These are phyloP conservation scores for Fusarium aywerte DNA, from an alignment of 2,329 filamentous ascomycete genomes.

Conservation along the genomic window DNA sequence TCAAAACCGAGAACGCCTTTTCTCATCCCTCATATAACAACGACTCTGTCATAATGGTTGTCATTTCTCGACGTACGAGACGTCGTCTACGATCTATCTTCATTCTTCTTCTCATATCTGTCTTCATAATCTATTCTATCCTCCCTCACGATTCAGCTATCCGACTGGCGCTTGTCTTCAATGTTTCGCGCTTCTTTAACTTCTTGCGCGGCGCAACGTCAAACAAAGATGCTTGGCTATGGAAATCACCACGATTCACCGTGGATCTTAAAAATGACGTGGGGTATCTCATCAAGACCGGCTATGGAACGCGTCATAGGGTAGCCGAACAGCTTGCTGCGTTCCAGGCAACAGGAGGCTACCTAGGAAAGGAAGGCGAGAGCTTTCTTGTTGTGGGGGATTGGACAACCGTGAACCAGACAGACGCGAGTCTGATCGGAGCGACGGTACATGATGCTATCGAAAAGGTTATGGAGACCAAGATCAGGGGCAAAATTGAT, in stretches of 20 bases:
- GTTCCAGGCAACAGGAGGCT: conserved; percentile 49
- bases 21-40: conserved; percentile 8
- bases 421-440: conserved; percentile 48
- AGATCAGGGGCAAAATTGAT: conserved; percentile 44
- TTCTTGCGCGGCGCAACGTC: conserved; percentile 45
- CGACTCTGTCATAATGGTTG: conserved; percentile 19
- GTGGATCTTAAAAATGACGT: conserved; percentile 60
- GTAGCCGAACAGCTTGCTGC: conserved; percentile 60
- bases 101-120: conserved; percentile 41
- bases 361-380: conserved; percentile 52
- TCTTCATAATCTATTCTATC: conserved; percentile 44
- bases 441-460: conserved; percentile 57
- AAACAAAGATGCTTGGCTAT: conserved; percentile 56
- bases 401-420: conserved; percentile 55
- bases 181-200: conserved; percentile 48
- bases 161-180: conserved; percentile 51
- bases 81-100: conserved; percentile 45
- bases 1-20: conserved; percentile 1
- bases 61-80: conserved; percentile 45
- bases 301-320: conserved; percentile 64
- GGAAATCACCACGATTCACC: conserved; percentile 52
- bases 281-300: conserved; percentile 65
- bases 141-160: conserved; percentile 51
- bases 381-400: conserved; percentile 63
- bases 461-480: conserved; percentile 50